These are phyloP conservation scores for Pythium scleroteichum DNA, from an alignment of 352 stramenopile genomes.

Conservation along the genomic window DNA sequence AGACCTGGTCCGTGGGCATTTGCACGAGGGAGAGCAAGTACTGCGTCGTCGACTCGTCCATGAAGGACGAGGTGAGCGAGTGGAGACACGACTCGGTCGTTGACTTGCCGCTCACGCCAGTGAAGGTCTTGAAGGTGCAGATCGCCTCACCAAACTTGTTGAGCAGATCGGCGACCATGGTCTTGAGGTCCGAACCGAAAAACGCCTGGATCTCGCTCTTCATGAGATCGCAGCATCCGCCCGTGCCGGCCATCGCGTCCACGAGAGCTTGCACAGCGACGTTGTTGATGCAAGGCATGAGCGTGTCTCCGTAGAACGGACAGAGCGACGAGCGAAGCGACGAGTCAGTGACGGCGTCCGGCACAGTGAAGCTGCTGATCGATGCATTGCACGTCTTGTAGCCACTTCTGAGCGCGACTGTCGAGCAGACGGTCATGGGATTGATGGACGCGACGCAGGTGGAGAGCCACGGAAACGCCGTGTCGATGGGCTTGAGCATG, in stretches of 20 bases:
- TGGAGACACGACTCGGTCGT: constrained; percentile 39
- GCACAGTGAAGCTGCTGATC: constrained; percentile 20
- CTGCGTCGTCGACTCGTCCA: neutral
- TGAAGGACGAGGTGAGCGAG: constrained; percentile 34
- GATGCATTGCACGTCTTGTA: constrained; percentile 33
- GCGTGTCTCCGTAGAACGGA: constrained; percentile 28
- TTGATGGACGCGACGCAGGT: constrained; percentile 43
- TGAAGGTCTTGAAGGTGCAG: constrained; percentile 44
- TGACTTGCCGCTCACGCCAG: constrained; percentile 20
- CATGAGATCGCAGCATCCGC: constrained; percentile 47
- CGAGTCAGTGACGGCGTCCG: constrained; percentile 4
- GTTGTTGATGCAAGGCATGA: constrained; percentile 43
- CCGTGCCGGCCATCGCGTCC: constrained; percentile 17
- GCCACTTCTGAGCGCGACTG: constrained; percentile 16
- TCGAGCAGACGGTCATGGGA: constrained; percentile 24
- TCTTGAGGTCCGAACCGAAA: constrained; percentile 38
- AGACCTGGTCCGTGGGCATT: constrained; percentile 52
- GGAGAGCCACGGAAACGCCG: constrained; percentile 38
- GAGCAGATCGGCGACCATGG: constrained; percentile 31
- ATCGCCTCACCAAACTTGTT: constrained; percentile 28
- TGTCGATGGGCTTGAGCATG: constrained; percentile 32
- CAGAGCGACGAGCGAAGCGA: constrained; percentile 26
- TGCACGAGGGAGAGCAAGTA: constrained; percentile 30
- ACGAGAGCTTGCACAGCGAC: constrained; percentile 30
- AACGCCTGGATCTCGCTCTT: constrained; percentile 34